Evolutionary conservation across 164 flowering plant species (phyloP), one percentile per base, ranked within the genome.

Genomic region (Dillenia suffruticosa): DNA sequence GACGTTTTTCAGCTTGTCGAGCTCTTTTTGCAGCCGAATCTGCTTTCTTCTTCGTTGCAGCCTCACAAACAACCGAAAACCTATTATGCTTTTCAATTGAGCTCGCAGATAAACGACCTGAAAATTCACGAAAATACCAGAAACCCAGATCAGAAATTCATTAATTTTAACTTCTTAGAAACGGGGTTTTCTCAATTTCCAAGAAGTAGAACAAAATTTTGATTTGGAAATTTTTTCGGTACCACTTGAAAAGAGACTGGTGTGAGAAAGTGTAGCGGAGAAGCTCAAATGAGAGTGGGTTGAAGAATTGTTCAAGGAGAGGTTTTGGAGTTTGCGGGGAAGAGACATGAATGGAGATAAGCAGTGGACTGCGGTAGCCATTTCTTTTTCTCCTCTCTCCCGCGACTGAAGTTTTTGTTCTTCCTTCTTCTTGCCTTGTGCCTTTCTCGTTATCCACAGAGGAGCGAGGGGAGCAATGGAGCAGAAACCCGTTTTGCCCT

Each of bases 1-100:
- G 80, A 69, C 96, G 77, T 71, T 89, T 89, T 84, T 91, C 99
- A n/a, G 95, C 81, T 55, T 94, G 97, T 9, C 94, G 79, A 62
- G 87, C 87, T 73, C 97, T 85, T 77, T 94, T 94, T 2, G 72
- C 92, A 47, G 97, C 97, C 0, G 97, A 91, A 74, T 90, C 96
- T 0, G 87, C 76, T 57, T 85, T 92, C 65, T 79, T 84, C 55
- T 13, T 61, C 0, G 90, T 75, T 51, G 84, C 77, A 1, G 83
- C 97, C 72, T 86, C 96, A 47, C 96, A 92, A 13, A 88, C 96
- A 59, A 94, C 73, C 12, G 79, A 76, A 19, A 55, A 70, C 48
- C 86, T 70, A 8, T 19, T 57, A 9, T 81, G 75, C 77, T 65
- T 77, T 68, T 72, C 72, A 12, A 69, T 59, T 10, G 63, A 61